phyloP scores from a whole-genome alignment of 1,139 yeast species.

The Pichiaceae sp. region DNA sequence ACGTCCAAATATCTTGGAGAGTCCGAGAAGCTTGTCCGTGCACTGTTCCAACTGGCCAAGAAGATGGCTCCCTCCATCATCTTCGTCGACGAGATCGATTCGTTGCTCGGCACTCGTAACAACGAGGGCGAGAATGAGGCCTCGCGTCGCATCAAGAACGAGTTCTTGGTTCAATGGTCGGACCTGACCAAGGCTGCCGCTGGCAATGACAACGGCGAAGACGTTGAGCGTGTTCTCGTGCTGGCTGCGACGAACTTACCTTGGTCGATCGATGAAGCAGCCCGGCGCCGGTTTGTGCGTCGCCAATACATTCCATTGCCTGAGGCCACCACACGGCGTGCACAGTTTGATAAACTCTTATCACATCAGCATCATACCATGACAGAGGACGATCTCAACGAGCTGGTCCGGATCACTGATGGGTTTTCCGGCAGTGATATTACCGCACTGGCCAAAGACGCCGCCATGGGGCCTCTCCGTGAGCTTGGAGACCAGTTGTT shows the following conservation, averaged over 20 bases:
- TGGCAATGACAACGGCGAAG: conserved; percentile 52
- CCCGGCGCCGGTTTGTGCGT: conserved; percentile 86
- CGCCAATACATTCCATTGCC: conserved; percentile 94
- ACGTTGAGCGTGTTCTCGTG: conserved; percentile 72
- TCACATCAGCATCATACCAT: conserved; percentile 71
- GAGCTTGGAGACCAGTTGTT: conserved; percentile 83
- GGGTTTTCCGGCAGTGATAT: conserved; percentile 87
- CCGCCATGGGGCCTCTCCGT: conserved; percentile 96
- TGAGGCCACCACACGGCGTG: conserved; percentile 70
- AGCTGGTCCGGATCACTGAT: conserved; percentile 40
- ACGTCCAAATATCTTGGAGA: conserved; percentile 93
- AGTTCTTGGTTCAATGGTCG: conserved; percentile 93
- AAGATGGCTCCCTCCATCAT: conserved; percentile 89
- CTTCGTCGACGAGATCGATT: conserved; percentile 94
- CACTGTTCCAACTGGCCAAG: conserved; percentile 77
- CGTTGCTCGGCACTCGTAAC: conserved; percentile 72
- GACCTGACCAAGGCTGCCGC: conserved; percentile 92
- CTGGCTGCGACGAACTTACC: conserved; percentile 96
- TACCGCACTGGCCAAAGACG: conserved; percentile 93
- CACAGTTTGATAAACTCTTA: conserved; percentile 64
- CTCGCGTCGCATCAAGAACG: conserved; percentile 85
- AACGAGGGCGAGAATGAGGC: conserved; percentile 89
- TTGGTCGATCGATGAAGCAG: conserved; percentile 98
- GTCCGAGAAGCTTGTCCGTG: conserved; percentile 86
- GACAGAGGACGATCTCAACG: conserved; percentile 51